Evolutionary conservation across 305 asterid genomes (phyloP), one percentile per base, ranked within the genome.

Genomic region (Fraxinus paxiana): DNA sequence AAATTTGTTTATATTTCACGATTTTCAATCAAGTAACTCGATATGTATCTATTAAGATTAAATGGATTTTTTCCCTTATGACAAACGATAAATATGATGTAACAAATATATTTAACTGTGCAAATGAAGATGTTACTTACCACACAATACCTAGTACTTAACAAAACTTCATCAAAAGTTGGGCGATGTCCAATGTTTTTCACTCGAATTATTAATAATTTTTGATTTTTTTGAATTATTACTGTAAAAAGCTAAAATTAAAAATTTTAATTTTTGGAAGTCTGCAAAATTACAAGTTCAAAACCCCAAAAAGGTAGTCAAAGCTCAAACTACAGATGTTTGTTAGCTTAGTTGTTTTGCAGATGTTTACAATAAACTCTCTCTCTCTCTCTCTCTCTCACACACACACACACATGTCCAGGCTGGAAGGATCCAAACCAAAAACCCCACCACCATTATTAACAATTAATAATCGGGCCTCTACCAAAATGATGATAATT

Each of bases 361-460:
- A 78, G 83, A 85, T 83, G 82, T 83, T 72, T 69, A 76, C 74
- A 35, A 17, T 43, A 37, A 6, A n/a, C 46, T 75, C 63, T 59
- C 43, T 76, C 35, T 35, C 43, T 13, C 38, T 8, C 56, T 13
- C 81, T 28, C 30, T 28, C 30, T 30, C 33, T 30, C 35, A 4
- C 35, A 33, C 38, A 34, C 38, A 80, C 78, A 48, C 31, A 48
- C 31, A 79, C 73, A 73, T 79, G 80, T 90, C 87, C 91, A 87
- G 91, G 82, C 88, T 90, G 93, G 87, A 88, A 84, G 87, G 82
- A 81, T 83, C 87, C 88, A 82, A 87, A 79, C 85, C 77, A 69
- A 82, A 61, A 84, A 82, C 90, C 90, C 88, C 88, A 85, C 89
- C 75, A 37, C 87, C 88, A 88, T 86, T 82, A 88, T 87, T 84